Evolutionary conservation across 305 asterid genomes (phyloP), one percentile per base, ranked within the genome.

Genomic region (Solanum hybrid): DNA sequence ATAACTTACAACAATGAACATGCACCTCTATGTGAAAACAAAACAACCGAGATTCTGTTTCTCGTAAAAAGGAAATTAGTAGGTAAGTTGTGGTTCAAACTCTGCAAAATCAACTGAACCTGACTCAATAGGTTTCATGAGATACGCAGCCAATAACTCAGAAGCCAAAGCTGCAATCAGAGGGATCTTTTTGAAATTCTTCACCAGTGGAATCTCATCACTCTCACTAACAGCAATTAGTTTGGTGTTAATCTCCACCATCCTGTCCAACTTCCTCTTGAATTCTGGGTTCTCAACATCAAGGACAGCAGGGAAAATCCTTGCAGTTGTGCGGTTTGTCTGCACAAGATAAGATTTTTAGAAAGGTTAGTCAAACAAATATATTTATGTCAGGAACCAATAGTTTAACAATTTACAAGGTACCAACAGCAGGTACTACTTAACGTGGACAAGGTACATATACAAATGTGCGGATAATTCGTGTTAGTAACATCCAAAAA

Each of bases 211-310:
- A 72, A 91, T 91, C 77, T 96, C 99, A 12, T 94, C 93, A 2
- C 88, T 91, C 88, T 95, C 96, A 64, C 99, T 98, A 7, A 94
- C 91, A 37, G 98, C 99, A 29, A 93, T 88, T 40, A 97, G 73
- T 79, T 94, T 91, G 90, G 90, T 37, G 93, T 97, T 96, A 89
- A 96, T 95, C 94, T 92, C 97, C 88, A 92, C 99, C 99, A 97
- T 97, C 79, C 97, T 85, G 91, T 97, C 98, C 91, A 97, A 86
- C 92, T 96, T 97, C 95, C 95, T 94, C 96, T 97, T 96, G 95
- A 97, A 97, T 77, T 97, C 98, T 5, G 99, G 99, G 93, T 97
- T 97, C 95, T 97, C 99, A 38, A 97, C 99, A 10, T 97, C 98
- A 16, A 92, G 96, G 34, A 97, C 99, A 11, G 99, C 99, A 1